Conservation (phyloP, 441 rosid species). For the Sinapis alba region DNA sequence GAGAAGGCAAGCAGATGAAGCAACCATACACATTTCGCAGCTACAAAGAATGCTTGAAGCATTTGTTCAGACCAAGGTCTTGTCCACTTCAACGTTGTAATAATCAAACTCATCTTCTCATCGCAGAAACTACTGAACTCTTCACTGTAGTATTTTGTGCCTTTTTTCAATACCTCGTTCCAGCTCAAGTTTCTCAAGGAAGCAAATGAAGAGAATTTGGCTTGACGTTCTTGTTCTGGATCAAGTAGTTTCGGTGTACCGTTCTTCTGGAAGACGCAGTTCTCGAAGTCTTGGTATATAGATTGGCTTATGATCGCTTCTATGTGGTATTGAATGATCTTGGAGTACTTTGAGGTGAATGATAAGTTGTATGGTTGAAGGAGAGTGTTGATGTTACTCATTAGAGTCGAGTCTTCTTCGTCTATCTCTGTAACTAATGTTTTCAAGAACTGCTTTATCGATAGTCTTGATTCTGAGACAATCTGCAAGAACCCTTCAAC, state of each 20-base stretch:
- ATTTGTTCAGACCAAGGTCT: slow-evolving; percentile 91
- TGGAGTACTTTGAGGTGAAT: slow-evolving; percentile 64
- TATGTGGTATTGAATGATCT: slow-evolving; percentile 69
- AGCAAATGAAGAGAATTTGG: slow-evolving; percentile 70
- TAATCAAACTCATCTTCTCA: slow-evolving; percentile 89
- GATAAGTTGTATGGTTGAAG: slow-evolving; percentile 71
- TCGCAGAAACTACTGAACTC: slow-evolving; percentile 96
- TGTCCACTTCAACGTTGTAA: slow-evolving; percentile 77
- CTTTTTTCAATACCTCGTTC: slow-evolving; percentile 90
- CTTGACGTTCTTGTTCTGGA: slow-evolving; percentile 80
- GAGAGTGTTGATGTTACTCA: slow-evolving; percentile 60
- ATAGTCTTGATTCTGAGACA: slow-evolving; percentile 89
- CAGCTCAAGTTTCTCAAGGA: slow-evolving; percentile 88
- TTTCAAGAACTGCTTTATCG: slow-evolving; percentile 90
- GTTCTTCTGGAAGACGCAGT: slow-evolving; percentile 71
- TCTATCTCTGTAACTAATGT: slow-evolving; percentile 69
- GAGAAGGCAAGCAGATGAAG: slow-evolving; percentile 98
- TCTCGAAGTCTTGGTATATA: slow-evolving; percentile 90
- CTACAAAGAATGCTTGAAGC: slow-evolving; percentile 86
- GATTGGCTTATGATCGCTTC: slow-evolving; percentile 83
- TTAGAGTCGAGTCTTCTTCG: slow-evolving; percentile 61
- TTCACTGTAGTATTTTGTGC: slow-evolving; percentile 92
- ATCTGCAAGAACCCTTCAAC: slow-evolving; percentile 91
- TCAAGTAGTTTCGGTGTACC: slow-evolving; percentile 75
- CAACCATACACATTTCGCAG: slow-evolving; percentile 91